phyloP scores from a whole-genome alignment of 345 rosid genomes.

The Dimocarpus longan region DNA sequence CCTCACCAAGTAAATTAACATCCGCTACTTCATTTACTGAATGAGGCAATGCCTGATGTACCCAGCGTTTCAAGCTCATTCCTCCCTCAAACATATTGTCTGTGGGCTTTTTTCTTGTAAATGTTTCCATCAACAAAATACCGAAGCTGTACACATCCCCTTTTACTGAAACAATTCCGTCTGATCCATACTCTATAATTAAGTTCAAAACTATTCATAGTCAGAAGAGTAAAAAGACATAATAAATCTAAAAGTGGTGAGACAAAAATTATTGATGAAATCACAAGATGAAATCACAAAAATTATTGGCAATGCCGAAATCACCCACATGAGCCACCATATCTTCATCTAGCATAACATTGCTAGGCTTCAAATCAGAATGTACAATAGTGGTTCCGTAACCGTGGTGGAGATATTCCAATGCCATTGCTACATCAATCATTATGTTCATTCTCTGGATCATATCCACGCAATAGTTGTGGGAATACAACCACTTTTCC shows the following conservation, averaged over 20 bases:
- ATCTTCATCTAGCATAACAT: conserved; percentile 16
- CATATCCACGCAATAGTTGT: not conserved
- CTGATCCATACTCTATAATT: conserved; percentile 20
- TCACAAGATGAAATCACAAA: too few relatives aligned
- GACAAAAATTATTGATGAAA: too few relatives aligned
- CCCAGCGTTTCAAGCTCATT: conserved; percentile 20
- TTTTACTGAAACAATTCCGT: conserved; percentile 14
- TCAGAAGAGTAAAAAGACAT: too few relatives aligned
- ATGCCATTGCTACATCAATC: conserved; percentile 14
- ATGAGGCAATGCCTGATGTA: not conserved
- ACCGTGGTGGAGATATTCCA: conserved; percentile 24
- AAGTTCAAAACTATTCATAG: not conserved
- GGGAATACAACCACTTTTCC: conserved; percentile 18
- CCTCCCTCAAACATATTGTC: conserved; percentile 16
- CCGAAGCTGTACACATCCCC: conserved; percentile 24
- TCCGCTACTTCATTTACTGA: conserved; percentile 5
- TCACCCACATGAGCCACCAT: conserved; percentile 24
- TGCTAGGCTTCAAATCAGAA: conserved; percentile 23
- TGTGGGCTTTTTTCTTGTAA: conserved; percentile 26
- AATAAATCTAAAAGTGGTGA: too few relatives aligned
- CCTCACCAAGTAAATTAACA: conserved; percentile 12
- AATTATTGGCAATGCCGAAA: conserved; percentile 25
- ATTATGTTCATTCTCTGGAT: conserved; percentile 14
- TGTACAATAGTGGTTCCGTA: not conserved
- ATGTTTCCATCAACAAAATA: conserved; percentile 20